Evolutionary conservation across 805 yeast genomes (phyloP), one percentile per base, ranked within the genome.

Genomic region (Lipomyces mesembrius): DNA sequence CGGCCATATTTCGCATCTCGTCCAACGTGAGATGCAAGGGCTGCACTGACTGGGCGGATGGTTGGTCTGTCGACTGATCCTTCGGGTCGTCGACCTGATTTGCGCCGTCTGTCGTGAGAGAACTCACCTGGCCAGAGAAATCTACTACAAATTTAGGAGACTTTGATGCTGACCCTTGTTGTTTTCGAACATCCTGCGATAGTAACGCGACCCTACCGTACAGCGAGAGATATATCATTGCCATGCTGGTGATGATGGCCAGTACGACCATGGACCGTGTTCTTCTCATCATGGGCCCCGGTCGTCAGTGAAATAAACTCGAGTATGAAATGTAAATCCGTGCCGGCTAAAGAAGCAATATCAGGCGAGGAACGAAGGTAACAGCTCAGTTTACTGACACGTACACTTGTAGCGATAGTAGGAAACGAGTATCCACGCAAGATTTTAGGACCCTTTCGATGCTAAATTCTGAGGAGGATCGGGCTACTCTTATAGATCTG

Each of bases 51-150:
- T 49, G 53, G 25, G 53, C 25, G 14, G 53, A 49, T n/a, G 53
- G 9, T 17, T 14, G 22, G 53, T 27, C 22, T 49, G 22, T 22
- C 27, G n/a, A 14, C 53, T n/a, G 53, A 17, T 49, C 12, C 2
- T 49, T 9, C 53, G 11, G 11, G 14, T 6, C 14, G 17, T 9
- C 12, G 27, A 11, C 53, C n/a, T n/a, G 17, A 20, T 6, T 2
- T n/a, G 53, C 22, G 27, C 9, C 22, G 17, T 49, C 53, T 11
- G 53, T 49, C 27, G 22, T 7, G 53, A 49, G 53, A 4, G 53
- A 22, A 22, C 14, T 14, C 53, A 49, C 53, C 52, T 64, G 64
- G 14, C 64, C 67, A 27, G 51, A 60, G 12, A 54, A 57, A 35
- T 64, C 63, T 8, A 53, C 14, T 20, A 27, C 55, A 20, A 60